Conservation (phyloP, 257 asterid genomes). For the Solanum medicagineum region DNA sequence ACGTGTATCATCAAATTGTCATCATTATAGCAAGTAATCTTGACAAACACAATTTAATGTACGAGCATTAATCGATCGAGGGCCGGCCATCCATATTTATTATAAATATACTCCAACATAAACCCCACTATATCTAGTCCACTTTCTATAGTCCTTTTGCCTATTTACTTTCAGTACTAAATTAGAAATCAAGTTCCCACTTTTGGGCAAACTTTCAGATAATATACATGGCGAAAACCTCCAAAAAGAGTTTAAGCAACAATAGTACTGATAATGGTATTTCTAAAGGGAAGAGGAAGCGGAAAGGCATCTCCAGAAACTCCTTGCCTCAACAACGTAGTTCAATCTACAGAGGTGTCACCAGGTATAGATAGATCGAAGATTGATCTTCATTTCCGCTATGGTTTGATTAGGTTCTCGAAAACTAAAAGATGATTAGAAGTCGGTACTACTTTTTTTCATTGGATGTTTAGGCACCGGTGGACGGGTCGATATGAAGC, state of each 20-base stretch:
- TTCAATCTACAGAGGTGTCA: slow-evolving; percentile 83
- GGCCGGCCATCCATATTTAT: neutral
- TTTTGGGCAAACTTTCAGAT: neutral
- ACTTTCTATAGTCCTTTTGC: neutral
- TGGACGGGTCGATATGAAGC: slow-evolving; percentile 99
- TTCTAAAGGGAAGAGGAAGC: slow-evolving; percentile 28
- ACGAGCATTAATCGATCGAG: neutral
- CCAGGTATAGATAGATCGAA: slow-evolving; percentile 31
- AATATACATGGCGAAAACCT: slow-evolving; percentile 45
- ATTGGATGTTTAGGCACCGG: slow-evolving; percentile 46
- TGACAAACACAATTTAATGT: neutral
- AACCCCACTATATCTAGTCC: neutral
- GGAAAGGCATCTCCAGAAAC: slow-evolving; percentile 55
- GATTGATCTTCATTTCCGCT: neutral
- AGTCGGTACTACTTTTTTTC: neutral
- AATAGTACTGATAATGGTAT: neutral
- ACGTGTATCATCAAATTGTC: neutral
- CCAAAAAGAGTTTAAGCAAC: slow-evolving; percentile 9
- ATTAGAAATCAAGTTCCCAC: neutral
- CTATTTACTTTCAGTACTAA: neutral
- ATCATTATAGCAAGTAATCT: too few species aligned
- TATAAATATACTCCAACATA: neutral
- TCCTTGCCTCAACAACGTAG: slow-evolving; percentile 86
- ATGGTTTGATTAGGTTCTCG: neutral
- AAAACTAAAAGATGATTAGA: neutral